Conservation (phyloP, 495 filamentous ascomycete species). For the Penicillium mononematosum region DNA sequence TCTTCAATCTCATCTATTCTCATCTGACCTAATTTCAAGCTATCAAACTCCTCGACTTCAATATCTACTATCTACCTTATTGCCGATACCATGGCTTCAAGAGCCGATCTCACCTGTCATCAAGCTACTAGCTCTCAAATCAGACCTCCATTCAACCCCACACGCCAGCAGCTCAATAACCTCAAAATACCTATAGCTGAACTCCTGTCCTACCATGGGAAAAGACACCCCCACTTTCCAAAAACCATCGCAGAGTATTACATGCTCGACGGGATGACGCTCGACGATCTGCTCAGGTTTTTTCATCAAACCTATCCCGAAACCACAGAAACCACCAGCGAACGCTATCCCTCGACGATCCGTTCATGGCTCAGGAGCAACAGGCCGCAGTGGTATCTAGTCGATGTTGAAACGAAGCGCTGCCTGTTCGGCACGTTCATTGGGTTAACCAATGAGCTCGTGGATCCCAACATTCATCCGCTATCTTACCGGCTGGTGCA, state of each 20-base stretch:
- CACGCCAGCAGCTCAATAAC: neutral
- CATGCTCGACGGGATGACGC: neutral
- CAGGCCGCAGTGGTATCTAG: neutral
- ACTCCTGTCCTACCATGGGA: neutral
- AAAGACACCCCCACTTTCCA: neutral
- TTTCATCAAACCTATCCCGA: neutral
- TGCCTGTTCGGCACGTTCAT: neutral
- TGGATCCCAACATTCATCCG: neutral
- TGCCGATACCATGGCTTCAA: neutral
- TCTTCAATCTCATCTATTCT: neutral
- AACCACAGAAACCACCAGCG: neutral
- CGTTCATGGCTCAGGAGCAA: neutral
- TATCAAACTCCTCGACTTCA: neutral
- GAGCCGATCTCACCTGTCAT: too few relatives aligned
- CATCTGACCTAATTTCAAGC: neutral
- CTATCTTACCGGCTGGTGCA: neutral
- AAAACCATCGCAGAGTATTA: neutral
- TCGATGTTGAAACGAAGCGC: neutral
- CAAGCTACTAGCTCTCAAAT: neutral
- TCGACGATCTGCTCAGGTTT: neutral
- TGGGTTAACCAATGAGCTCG: neutral
- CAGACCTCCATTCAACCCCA: neutral
- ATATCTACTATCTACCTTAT: neutral
- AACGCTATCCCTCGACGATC: neutral
- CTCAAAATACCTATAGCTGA: neutral